Base-by-base conservation (phyloP, 2,329 filamentous ascomycete genomes). In the Botrytis pseudocinerea region DNA sequence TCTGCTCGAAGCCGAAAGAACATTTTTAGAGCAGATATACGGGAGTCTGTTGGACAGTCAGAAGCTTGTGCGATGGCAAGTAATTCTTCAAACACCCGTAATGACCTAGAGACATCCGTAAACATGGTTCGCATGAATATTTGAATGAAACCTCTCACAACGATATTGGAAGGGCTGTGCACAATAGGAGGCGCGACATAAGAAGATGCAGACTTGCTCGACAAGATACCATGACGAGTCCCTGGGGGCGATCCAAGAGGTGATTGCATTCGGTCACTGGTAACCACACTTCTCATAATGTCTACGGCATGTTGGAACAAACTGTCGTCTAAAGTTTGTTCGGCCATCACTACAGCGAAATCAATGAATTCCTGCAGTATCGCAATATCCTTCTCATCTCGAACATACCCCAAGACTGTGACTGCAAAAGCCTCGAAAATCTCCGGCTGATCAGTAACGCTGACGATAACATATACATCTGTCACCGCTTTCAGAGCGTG, bases 1-100 rank as follows among this genome's bases (percentile, higher is more conserved):
- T 97, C 94, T 35, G 94, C 93, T 73, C 95, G 89, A 44, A 98
- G 84, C 61, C 95, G 90, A 80, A 97, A 95, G 2, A 98, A 84
- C 61, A 95, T 83, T 78, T 93, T 94, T 85, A 95, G 89, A 3
- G 91, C 90, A 20, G 90, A 91, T 40, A 96, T 83, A 10, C 93
- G 90, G 69, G 92, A 90, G 81, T 93, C 90, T 10, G 87, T 84
- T 74, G 92, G 91, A 74, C 87, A 89, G 46, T 86, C 84, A 42
- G 85, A 85, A 25, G 87, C 87, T 76, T 86, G 87, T 9, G 87
- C 89, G 76, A 94, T 89, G 70, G 85, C 85, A 60, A 95, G 83
- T 8, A 95, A 82, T 14, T 88, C 84, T 66, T 89, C 85, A 77
- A 90, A 94, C 0, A 91, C 82, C 65, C 85, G 86, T 35, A 87